A percentile compares a stretch with the other conserved stretches of the same genome.
Conservation (phyloP, 2,329 filamentous ascomycete genomes). For the Daldinia sp. region DNA sequence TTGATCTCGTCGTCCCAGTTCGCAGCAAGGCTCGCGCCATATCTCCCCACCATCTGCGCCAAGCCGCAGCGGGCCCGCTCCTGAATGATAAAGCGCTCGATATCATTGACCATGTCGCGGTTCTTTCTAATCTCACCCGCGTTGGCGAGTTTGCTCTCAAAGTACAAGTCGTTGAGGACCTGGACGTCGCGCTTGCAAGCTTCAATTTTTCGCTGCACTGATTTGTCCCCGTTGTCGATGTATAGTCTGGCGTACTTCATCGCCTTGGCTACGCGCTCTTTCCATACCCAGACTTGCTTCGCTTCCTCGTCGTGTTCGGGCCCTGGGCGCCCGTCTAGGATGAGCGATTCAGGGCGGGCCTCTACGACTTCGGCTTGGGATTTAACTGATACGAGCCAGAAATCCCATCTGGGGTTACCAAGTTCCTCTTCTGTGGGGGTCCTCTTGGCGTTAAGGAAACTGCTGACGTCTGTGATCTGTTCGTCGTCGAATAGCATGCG, state of each 20-base stretch:
- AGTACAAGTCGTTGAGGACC: background rate
- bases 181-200: background rate
- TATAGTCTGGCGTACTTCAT: background rate
- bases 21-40: background rate
- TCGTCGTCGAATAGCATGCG: background rate
- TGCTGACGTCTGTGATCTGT: background rate
- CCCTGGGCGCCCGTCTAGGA: constrained; percentile 10
- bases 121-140: background rate
- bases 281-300: constrained; percentile 15
- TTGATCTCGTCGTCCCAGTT: constrained; percentile 12
- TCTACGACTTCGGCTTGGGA: background rate
- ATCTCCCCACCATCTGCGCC: constrained; percentile 6
- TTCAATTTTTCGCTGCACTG: background rate
- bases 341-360: background rate
- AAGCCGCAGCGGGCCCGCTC: constrained; percentile 2
- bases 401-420: background rate
- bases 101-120: background rate
- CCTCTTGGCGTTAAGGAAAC: background rate
- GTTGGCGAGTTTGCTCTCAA: background rate
- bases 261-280: background rate
- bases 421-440: constrained; percentile 1
- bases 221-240: background rate
- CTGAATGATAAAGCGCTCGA: background rate
- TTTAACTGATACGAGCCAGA: constrained; percentile 8
- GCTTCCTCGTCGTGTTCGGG: background rate